Evolutionary conservation across 139 green algal genomes (phyloP).

Genomic region (Raphidocelis subcapitata): DNA sequence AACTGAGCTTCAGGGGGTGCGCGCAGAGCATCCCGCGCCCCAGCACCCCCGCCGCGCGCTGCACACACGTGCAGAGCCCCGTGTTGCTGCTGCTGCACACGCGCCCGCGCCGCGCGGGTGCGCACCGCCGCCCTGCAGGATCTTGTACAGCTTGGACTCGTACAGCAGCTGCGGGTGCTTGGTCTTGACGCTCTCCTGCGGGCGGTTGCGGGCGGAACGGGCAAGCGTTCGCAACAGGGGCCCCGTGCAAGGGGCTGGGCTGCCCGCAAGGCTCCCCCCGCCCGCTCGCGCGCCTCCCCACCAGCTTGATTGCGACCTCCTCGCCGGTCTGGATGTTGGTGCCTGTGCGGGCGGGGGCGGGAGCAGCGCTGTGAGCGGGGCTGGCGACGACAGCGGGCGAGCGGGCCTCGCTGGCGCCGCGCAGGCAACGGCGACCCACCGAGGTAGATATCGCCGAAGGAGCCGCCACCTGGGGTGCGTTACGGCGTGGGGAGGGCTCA

Average conservation of each 20-base stretch:
- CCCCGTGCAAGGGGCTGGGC: too few relatives aligned
- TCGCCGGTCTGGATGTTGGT: conserved; percentile 97
- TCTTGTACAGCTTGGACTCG: conserved; percentile 96
- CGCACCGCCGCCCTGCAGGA: conserved; percentile 89
- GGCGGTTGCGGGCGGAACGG: conserved; percentile 1
- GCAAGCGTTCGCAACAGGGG: conserved; percentile 1
- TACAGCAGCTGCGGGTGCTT: conserved; percentile 94
- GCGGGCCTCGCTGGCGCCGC: background rate
- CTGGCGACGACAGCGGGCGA: background rate
- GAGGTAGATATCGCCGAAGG: conserved; percentile 91
- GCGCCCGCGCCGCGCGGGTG: background rate
- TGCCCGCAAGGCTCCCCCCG: too few relatives aligned
- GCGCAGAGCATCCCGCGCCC: too few relatives aligned
- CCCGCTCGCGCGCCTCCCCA: too few relatives aligned
- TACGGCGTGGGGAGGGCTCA: too few relatives aligned
- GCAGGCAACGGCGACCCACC: conserved; percentile 43
- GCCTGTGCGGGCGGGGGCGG: conserved; percentile 63
- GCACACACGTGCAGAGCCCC: too few relatives aligned
- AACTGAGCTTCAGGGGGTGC: too few relatives aligned
- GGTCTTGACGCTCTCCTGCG: conserved; percentile 85
- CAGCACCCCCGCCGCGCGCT: too few relatives aligned
- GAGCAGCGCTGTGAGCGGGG: background rate
- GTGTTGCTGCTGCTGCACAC: background rate
- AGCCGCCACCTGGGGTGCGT: conserved; percentile 41
- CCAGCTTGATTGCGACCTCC: conserved; percentile 99